These are phyloP conservation scores for Lindgomyces ingoldianus DNA, from an alignment of 495 filamentous ascomycete genomes.

Conservation along the genomic window DNA sequence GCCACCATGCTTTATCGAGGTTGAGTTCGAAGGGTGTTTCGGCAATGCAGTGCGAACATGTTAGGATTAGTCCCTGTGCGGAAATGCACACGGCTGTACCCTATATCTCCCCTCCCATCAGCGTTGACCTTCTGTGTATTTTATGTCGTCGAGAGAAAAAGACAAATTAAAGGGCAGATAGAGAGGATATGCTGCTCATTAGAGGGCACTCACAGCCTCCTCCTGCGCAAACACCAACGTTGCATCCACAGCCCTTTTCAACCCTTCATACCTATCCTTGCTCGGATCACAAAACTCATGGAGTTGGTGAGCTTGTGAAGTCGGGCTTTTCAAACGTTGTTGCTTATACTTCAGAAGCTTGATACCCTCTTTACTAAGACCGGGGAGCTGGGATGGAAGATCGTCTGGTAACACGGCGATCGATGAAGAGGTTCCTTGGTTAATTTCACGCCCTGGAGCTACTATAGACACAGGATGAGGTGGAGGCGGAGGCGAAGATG, in stretches of 20 bases:
- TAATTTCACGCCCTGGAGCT: neutral
- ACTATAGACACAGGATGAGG: neutral
- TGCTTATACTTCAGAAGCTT: conserved; percentile 11
- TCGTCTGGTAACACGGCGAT: neutral
- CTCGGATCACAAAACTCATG: conserved; percentile 5
- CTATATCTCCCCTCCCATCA: neutral
- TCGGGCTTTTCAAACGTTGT: conserved; percentile 1
- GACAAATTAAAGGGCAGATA: no score
- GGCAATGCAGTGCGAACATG: conserved; percentile 53
- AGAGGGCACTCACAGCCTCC: conserved; percentile 39
- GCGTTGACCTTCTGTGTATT: no score
- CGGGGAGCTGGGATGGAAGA: conserved; percentile 6
- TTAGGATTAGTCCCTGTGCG: conserved; percentile 48
- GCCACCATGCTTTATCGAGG: conserved; percentile 39
- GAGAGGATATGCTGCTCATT: neutral
- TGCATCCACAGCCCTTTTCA: conserved; percentile 36
- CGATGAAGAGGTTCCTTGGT: neutral
- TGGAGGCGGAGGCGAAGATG: neutral
- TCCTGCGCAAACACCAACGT: conserved; percentile 54
- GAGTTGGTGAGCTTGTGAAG: conserved; percentile 1
- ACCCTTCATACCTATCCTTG: neutral
- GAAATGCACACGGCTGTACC: conserved; percentile 53
- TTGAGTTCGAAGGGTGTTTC: conserved; percentile 41
- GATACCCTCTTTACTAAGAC: conserved; percentile 7
- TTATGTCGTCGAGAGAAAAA: no score